A percentile compares a stretch with the other conserved stretches of the same genome.
phyloP scores from a whole-genome alignment of 2,329 filamentous ascomycete genomes.

The Ophiostoma sp. region DNA sequence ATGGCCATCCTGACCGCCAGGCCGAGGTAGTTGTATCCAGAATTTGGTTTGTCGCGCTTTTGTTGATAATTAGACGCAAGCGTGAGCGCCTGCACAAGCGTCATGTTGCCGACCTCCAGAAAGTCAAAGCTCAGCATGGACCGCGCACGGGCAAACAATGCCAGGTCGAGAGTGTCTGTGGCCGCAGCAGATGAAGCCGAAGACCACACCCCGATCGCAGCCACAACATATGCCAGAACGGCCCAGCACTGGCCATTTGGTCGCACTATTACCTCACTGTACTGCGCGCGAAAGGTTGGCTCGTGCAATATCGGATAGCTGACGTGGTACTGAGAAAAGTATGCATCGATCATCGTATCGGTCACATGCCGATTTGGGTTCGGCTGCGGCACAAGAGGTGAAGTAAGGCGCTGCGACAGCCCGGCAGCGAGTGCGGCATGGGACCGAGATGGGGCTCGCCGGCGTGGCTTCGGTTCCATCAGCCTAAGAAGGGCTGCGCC shows the following conservation, averaged over 20 bases:
- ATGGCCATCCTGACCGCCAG: constrained; percentile 47
- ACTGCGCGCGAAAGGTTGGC: constrained; percentile 37
- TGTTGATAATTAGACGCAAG: constrained; percentile 37
- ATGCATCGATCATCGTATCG: constrained; percentile 36
- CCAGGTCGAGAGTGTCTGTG: neutral
- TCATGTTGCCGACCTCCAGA: constrained; percentile 35
- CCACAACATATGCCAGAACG: neutral
- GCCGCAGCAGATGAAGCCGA: neutral
- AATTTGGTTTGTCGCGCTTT: constrained; percentile 47
- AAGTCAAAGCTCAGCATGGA: constrained; percentile 30
- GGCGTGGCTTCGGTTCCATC: neutral
- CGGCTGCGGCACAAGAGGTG: neutral
- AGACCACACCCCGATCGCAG: neutral
- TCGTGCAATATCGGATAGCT: constrained; percentile 45
- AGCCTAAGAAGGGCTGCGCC: constrained; percentile 35
- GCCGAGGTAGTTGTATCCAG: constrained; percentile 46
- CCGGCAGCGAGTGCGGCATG: neutral
- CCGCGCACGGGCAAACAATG: constrained; percentile 8
- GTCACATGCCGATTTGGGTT: constrained; percentile 33
- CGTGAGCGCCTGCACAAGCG: constrained; percentile 33
- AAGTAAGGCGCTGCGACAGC: neutral
- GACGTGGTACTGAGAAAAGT: constrained; percentile 41
- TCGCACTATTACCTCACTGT: constrained; percentile 34
- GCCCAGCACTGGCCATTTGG: constrained; percentile 33
- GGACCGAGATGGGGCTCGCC: neutral